A percentile compares a stretch with the other conserved stretches of the same genome.
These are phyloP conservation scores for Arachis monticola DNA, from an alignment of 331 rosid genomes.

Conservation along the genomic window DNA sequence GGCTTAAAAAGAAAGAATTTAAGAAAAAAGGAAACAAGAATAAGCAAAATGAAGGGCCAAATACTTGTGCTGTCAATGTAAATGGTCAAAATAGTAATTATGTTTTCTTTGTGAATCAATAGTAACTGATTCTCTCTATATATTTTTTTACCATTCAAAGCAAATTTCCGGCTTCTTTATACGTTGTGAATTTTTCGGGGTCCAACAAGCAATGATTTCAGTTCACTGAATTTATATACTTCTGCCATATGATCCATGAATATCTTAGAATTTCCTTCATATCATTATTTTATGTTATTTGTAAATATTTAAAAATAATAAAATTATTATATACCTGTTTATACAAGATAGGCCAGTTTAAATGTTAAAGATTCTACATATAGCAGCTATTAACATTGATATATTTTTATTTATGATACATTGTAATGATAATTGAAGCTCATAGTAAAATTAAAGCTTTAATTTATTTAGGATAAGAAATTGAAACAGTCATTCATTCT, in stretches of 20 bases:
- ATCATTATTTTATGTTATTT: no score
- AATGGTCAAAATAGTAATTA: slow-evolving; percentile 5
- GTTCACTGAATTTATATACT: no score
- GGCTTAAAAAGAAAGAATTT: slow-evolving; percentile 2
- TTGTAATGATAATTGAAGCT: slow-evolving; percentile 2
- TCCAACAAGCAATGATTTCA: slow-evolving; percentile 12
- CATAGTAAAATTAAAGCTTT: slow-evolving; percentile 36
- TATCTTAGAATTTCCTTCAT: no score
- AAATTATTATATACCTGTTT: no score
- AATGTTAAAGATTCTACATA: no score
- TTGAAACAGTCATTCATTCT: slow-evolving; percentile 39
- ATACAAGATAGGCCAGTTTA: no score
- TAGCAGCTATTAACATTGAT: no score
- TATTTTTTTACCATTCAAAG: slow-evolving; percentile 16
- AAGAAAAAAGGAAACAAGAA: not conserved
- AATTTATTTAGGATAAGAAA: slow-evolving; percentile 42
- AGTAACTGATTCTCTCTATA: not conserved
- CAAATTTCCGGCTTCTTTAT: slow-evolving; percentile 34
- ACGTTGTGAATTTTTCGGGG: not conserved
- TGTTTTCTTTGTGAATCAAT: slow-evolving; percentile 15
- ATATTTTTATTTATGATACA: not conserved
- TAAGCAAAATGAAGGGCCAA: not conserved
- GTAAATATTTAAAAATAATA: no score
- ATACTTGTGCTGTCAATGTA: not conserved
- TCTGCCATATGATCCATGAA: no score